A percentile compares a stretch with the other conserved stretches of the same genome.
These are phyloP conservation scores for Lathyrus tuberosus DNA, from an alignment of 306 rosid genomes.

Conservation along the genomic window DNA sequence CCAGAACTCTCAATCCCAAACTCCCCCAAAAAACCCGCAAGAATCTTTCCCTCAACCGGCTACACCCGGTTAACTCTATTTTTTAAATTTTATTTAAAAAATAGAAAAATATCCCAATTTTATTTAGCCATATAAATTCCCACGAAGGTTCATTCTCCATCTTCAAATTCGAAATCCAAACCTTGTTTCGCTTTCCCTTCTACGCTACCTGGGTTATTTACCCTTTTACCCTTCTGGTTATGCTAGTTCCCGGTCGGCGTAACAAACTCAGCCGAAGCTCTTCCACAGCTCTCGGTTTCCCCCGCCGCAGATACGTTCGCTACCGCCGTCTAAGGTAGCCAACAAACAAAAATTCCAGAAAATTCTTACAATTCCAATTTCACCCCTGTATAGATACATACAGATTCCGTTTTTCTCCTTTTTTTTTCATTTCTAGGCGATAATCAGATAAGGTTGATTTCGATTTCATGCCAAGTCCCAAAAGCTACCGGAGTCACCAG, in stretches of 20 bases:
- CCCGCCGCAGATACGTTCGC: constrained; percentile 54
- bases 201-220: background rate
- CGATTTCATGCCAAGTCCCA: constrained; percentile 62
- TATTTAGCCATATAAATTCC: constrained; percentile 37
- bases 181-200: background rate
- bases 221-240: constrained; percentile 49
- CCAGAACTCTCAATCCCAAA: background rate
- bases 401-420: background rate
- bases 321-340: constrained; percentile 61
- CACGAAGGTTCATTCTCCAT: background rate
- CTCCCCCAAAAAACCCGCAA: constrained; percentile 18
- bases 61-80: constrained; percentile 3
- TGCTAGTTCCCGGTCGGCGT: constrained; percentile 47
- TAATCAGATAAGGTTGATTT: background rate
- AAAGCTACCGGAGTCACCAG: too few relatives aligned
- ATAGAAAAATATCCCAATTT: background rate
- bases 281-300: constrained; percentile 67
- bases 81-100: background rate
- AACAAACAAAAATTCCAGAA: background rate
- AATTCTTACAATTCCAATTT: background rate
- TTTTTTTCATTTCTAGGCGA: background rate
- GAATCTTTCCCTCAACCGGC: constrained; percentile 3
- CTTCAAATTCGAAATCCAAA: background rate
- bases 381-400: constrained; percentile 4
- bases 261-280: constrained; percentile 59